Base-by-base conservation (phyloP, 208 protist species). In the Porcisia hertigi region DNA sequence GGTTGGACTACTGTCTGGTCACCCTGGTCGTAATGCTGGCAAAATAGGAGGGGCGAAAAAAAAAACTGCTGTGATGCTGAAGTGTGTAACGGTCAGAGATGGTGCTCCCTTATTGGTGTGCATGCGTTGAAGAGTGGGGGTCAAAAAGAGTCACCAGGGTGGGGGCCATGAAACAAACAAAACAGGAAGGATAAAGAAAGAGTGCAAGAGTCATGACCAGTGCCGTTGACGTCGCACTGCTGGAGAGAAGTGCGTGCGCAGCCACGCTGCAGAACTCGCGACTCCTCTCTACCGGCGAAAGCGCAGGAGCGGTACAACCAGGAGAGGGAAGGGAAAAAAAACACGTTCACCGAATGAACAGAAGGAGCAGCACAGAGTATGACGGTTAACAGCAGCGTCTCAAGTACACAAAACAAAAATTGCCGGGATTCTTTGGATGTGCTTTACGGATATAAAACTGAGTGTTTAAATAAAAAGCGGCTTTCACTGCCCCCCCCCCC, bases 31-130 rank as follows among this genome's bases (percentile, higher is more conserved):
- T 23, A 23, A 9, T 6, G 7, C 39, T 49, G 16, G 41, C 9
- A 5, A 36, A 49, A 14, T 7, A 16, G 25, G 20, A n/a, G 39
- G 43, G 3, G 39, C 39, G 14, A 11, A 49, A 25, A 64, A 41
- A 7, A 23, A 66, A 47, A 18, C 20, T 20, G 20, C 62, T 25
- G 43, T n/a, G 39, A 6, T 49, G 16, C 20, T 43, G 20, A 18
- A 25, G 62, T 34, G 20, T 6, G 39, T 66, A 66, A 25, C 62
- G 39, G 20, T 16, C 30, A 30, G 39, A 14, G 39, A 34, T 49
- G 45, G 39, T 66, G 20, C n/a, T 66, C 62, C 36, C n/a, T 66
- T 47, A 34, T 66, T 66, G 62, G 62, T 49, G 39, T 49, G 39
- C 6, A 9, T 66, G 62, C 62, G n/a, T 49, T 6, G 9, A 45